Percentiles rank a stretch among this genome's conserved stretches.
phyloP scores from a whole-genome alignment of 2,329 filamentous ascomycete species.

The Ceratocystis cubensis region DNA sequence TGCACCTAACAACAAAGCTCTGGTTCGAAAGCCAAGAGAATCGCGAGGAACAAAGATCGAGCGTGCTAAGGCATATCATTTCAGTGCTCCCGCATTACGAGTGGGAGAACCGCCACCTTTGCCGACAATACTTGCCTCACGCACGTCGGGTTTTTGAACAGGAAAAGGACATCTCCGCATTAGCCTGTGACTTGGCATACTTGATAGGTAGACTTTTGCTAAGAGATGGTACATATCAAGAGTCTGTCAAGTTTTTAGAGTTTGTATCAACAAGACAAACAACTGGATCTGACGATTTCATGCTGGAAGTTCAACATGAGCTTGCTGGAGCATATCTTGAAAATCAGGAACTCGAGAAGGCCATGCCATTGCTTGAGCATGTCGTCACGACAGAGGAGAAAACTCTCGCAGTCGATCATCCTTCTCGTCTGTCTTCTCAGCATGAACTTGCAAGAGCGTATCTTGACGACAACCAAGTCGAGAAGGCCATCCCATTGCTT shows the following conservation, averaged over 20 bases:
- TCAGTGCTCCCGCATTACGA: background rate
- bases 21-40: background rate
- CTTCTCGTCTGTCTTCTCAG: too few species aligned
- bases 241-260: background rate
- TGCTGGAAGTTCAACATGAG: too few species aligned
- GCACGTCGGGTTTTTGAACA: background rate
- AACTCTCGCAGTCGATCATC: too few species aligned
- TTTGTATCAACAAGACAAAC: too few species aligned
- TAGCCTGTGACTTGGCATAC: background rate
- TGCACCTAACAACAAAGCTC: background rate
- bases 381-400: background rate
- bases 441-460: fast-evolving
- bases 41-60: background rate
- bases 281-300: too few species aligned
- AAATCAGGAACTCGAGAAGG: background rate
- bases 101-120: background rate
- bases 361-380: background rate
- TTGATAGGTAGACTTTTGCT: background rate
- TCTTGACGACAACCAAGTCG: too few species aligned
- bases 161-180: too few species aligned
- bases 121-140: background rate
- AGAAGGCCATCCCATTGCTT: too few species aligned
- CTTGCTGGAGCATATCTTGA: too few species aligned
- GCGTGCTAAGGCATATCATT: background rate
- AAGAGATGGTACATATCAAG: too few species aligned